Conservation (phyloP, 2,329 filamentous ascomycete species). For the Colletotrichum musicola region DNA sequence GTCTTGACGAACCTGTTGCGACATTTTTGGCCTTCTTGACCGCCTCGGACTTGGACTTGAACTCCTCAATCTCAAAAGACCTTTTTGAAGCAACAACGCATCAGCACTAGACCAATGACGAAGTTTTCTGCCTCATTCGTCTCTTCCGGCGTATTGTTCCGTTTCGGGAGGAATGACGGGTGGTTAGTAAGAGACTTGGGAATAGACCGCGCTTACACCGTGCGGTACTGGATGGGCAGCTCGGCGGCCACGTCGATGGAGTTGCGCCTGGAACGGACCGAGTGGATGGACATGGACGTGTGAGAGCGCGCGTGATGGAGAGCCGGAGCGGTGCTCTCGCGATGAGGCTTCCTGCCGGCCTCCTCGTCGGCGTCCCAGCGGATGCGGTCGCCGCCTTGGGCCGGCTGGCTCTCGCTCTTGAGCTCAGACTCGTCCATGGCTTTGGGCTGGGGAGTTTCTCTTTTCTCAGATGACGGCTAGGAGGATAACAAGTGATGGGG, state of each 20-base stretch:
- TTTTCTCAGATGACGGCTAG: not conserved
- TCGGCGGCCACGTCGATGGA: conserved; percentile 55
- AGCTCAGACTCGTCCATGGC: conserved; percentile 45
- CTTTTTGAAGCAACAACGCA: conserved; percentile 50
- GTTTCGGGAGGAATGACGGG: not conserved
- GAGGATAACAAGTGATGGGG: not conserved
- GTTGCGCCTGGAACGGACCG: conserved; percentile 51
- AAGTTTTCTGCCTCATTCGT: not conserved
- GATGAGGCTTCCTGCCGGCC: conserved; percentile 38
- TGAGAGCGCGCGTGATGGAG: conserved; percentile 45
- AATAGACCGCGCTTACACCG: conserved; percentile 55
- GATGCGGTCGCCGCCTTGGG: conserved; percentile 45
- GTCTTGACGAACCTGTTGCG: conserved; percentile 54
- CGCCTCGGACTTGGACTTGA: conserved; percentile 55
- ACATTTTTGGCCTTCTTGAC: conserved; percentile 57
- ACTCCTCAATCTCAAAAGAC: conserved; percentile 65
- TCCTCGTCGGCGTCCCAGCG: conserved; percentile 55
- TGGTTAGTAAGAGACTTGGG: conserved; percentile 2
- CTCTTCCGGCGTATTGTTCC: not conserved
- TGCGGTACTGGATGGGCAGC: conserved; percentile 68
- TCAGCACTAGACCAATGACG: conserved; percentile 6
- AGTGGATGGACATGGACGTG: conserved; percentile 57
- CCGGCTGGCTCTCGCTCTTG: conserved; percentile 39
- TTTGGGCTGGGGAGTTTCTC: not conserved
- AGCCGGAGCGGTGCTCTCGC: conserved; percentile 36